Evolutionary conservation across 257 asterid species (phyloP), one percentile per base, ranked within the genome.

Genomic region (Cinchona pubescens): DNA sequence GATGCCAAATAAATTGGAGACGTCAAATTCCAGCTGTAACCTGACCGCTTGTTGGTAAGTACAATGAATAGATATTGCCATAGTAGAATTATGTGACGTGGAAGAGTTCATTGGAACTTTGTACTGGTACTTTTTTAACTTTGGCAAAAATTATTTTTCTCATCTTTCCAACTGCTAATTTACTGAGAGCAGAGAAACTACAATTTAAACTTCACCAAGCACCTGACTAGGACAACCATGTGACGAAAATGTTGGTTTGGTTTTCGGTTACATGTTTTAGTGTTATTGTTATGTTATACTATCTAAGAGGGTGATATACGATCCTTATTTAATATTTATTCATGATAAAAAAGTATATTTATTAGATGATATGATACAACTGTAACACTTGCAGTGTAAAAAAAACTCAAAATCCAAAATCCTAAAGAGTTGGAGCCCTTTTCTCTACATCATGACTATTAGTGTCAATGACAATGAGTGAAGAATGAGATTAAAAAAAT

Each of bases 401-500:
- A n/a, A n/a, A n/a, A n/a, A n/a, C n/a, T n/a, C n/a, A n/a, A n/a
- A n/a, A n/a, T n/a, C n/a, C n/a, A 34, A 53, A 38, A 32, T 12
- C 30, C 49, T 19, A 70, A n/a, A 1, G 48, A 32, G 35, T 7
- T 7, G 37, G 11, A 69, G 37, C 35, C 65, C 38, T 78, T 78
- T 72, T 79, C 74, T 73, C 6, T 74, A 62, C n/a, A n/a, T n/a
- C 37, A 60, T 45, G 78, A 25, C 38, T 40, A 43, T 62, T 29
- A 35, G 69, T 55, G 75, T 30, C 66, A 43, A n/a, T n/a, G n/a
- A 38, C 15, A 51, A 35, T 43, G 67, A 4, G 53, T 49, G 77
- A 70, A 18, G 7, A n/a, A n/a, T n/a, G n/a, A n/a, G n/a, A n/a
- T n/a, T n/a, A n/a, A n/a, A n/a, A n/a, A n/a, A n/a, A n/a, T n/a